Base-by-base conservation (phyloP, 495 filamentous ascomycete genomes). In the Xeromyces bisporus region DNA sequence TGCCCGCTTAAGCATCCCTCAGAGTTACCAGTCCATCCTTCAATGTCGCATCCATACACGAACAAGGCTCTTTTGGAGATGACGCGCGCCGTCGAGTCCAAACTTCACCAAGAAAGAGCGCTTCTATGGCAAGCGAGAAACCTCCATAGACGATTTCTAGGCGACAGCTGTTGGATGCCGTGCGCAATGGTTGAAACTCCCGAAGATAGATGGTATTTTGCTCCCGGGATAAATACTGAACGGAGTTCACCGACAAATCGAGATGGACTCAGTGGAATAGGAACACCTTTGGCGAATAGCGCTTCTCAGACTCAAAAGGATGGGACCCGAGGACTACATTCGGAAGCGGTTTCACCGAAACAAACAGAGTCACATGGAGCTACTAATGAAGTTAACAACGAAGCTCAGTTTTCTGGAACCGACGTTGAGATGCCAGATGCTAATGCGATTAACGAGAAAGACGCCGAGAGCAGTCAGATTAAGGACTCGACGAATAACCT, bases 1-100 rank as follows among this genome's bases (percentile, higher is more conserved):
- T 79, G 79, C 24, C 89, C 89, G 15, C 56, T 96, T 31, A 91
- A 83, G 32, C 67, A 83, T 33, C 77, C 84, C 14, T 79, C 84
- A 30, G 82, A 92, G 49, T 66, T 99, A 18, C 73, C 81, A 3
- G 65, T 56, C 23, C 89, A 99, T 46, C 85, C 85, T 37, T 77
- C 80, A 2, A 51, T 93, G 31, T 84, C 84, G 18, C 66, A 74
- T 42, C 70, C 86, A 1, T 96, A 91, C 54, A 77, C 60, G 2
- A 85, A 81, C 7, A 74, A 72, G 36, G 78, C 79, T 3, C 66
- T 99, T n/a, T 73, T 71, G 25, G 69, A 87, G 16, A 73, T 99
- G 52, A 73, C 73, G 7, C 60, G 64, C 23, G 69, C 86, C 20
- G 69, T 66, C 33, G 69, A 61, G 39, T 65, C 62, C 45, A 79